phyloP scores from a whole-genome alignment of 2,329 filamentous ascomycete species.

The Aureobasidium sp. region DNA sequence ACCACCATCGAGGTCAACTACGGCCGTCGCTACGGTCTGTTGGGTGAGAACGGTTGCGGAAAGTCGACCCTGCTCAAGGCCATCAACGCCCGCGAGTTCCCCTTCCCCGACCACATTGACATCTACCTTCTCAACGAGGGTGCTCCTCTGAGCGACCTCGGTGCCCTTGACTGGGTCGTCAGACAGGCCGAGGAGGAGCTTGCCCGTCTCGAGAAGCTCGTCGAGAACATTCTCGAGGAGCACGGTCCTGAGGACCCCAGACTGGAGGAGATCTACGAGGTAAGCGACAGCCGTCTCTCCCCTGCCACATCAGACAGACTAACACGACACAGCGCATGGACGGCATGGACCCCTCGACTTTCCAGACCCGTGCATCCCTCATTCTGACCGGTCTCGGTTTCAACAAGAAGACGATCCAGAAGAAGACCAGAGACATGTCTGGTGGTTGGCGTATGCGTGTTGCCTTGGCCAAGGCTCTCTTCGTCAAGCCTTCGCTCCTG shows the following conservation, averaged over 20 bases:
- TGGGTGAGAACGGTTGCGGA: slow-evolving; percentile 98
- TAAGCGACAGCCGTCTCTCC: slow-evolving; percentile 42
- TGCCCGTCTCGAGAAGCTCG: slow-evolving; percentile 77
- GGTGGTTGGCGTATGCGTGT: slow-evolving; percentile 99
- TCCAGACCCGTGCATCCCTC: slow-evolving; percentile 87
- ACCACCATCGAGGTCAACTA: slow-evolving; percentile 89
- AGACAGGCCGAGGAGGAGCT: slow-evolving; percentile 89
- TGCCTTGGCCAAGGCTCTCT: slow-evolving; percentile 91
- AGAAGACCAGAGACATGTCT: slow-evolving; percentile 99
- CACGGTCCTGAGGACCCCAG: slow-evolving; percentile 87
- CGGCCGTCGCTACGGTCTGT: slow-evolving; percentile 84
- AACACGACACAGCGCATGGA: slow-evolving; percentile 66
- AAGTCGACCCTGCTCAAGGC: slow-evolving; percentile 97
- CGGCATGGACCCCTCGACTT: slow-evolving; percentile 96
- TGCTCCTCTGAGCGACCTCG: slow-evolving; percentile 78
- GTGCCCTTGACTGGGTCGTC: slow-evolving; percentile 96
- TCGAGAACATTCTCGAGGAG: slow-evolving; percentile 84
- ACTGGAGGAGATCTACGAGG: slow-evolving; percentile 92
- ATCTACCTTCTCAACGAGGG: slow-evolving; percentile 98
- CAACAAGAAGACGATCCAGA: slow-evolving; percentile 96
- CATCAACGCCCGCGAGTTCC: slow-evolving; percentile 88
- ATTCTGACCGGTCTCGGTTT: slow-evolving; percentile 98
- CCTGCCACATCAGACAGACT: slow-evolving; percentile 13
- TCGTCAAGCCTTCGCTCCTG: slow-evolving; percentile 93
- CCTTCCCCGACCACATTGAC: slow-evolving; percentile 92